Evolutionary conservation across 139 green algal genomes (phyloP).

Genomic region (Coccomyxa sp.): DNA sequence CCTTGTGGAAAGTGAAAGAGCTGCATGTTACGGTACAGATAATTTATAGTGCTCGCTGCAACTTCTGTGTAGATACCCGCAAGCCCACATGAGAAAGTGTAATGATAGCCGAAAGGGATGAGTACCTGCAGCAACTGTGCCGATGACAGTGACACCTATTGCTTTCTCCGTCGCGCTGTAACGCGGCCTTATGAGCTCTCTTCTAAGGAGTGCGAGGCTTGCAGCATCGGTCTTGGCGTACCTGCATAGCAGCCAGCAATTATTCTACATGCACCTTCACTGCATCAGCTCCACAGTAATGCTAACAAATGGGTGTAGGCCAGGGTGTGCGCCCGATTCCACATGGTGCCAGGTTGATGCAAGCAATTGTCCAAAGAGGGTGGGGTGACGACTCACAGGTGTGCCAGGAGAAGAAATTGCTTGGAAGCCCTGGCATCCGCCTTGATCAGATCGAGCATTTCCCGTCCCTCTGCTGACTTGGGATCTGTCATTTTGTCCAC

Average conservation of each 20-base stretch:
- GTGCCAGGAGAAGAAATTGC: slow-evolving; percentile 72
- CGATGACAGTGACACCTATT: slow-evolving; percentile 3
- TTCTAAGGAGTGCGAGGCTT: slow-evolving; percentile 50
- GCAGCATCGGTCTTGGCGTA: slow-evolving; percentile 71
- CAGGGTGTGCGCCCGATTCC: not conserved
- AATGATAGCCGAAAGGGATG: no score
- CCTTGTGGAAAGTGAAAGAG: not conserved
- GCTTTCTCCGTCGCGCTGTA: slow-evolving; percentile 31
- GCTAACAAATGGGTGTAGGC: not conserved
- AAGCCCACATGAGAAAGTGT: no score
- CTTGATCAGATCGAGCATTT: slow-evolving; percentile 56
- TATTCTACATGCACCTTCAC: not conserved
- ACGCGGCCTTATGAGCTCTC: slow-evolving; percentile 45
- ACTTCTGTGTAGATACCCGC: not conserved
- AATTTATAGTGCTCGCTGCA: not conserved
- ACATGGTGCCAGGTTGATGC: not conserved
- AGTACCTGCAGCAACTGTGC: slow-evolving; percentile 21
- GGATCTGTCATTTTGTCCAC: slow-evolving; percentile 46
- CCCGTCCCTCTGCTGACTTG: slow-evolving; percentile 14
- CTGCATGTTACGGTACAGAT: not conserved
- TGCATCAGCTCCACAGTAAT: not conserved
- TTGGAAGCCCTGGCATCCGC: slow-evolving; percentile 51
- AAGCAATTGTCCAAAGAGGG: not conserved
- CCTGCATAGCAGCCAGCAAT: slow-evolving; percentile 53
- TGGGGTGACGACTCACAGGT: slow-evolving; percentile 23